Evolutionary conservation across 2,329 filamentous ascomycete species (phyloP).

Genomic region (Xylariaceae sp.): DNA sequence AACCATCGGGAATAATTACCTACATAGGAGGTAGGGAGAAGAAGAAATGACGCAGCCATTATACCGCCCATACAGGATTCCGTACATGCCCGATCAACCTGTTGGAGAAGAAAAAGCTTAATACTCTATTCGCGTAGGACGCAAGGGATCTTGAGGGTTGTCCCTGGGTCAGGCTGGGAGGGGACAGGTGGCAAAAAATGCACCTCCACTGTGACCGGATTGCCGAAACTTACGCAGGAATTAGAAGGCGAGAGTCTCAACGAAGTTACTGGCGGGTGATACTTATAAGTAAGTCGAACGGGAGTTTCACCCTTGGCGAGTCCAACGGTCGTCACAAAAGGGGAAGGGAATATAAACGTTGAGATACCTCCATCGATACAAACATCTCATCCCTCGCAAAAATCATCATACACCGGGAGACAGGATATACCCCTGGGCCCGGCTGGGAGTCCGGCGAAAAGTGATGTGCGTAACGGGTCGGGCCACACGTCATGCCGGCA

Average conservation of each 20-base stretch:
- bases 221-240: too few species aligned
- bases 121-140: too few species aligned
- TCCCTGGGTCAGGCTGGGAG: too few species aligned
- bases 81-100: not conserved
- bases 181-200: too few species aligned
- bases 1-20: not conserved
- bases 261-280: too few species aligned
- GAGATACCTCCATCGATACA: not conserved
- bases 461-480: not conserved
- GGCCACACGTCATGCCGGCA: not conserved
- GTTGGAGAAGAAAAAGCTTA: not conserved
- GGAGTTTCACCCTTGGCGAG: too few species aligned
- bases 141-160: too few species aligned
- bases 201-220: too few species aligned
- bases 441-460: not conserved
- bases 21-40: not conserved
- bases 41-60: not conserved
- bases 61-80: not conserved
- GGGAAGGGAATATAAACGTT: too few species aligned
- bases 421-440: not conserved
- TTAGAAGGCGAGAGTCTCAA: too few species aligned
- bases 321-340: too few species aligned
- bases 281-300: too few species aligned
- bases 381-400: not conserved
- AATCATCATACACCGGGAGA: not conserved